Conservation (phyloP, 345 rosid genomes). For the Chamaenerion angustifolium region DNA sequence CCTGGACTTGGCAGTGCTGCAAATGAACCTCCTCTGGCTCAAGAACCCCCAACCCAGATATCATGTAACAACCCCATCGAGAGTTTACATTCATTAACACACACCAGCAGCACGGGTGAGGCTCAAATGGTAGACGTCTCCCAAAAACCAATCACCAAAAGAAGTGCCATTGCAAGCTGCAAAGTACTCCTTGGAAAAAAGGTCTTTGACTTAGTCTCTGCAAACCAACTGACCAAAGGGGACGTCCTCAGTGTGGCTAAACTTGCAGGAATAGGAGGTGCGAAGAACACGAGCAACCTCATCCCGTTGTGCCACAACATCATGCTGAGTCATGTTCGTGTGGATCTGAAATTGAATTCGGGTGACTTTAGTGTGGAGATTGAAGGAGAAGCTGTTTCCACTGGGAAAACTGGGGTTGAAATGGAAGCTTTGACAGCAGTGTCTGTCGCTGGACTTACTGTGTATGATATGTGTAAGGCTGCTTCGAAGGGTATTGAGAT, state of each 20-base stretch:
- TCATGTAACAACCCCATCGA: slow-evolving; percentile 10
- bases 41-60: slow-evolving; percentile 15
- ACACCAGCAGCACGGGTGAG: slow-evolving; percentile 47
- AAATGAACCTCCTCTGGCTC: slow-evolving; percentile 9
- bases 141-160: slow-evolving; percentile 41
- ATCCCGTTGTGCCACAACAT: slow-evolving; percentile 89
- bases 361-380: slow-evolving; percentile 53
- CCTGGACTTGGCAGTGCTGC: slow-evolving; percentile 29
- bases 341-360: slow-evolving; percentile 51
- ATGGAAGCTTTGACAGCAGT: slow-evolving; percentile 94
- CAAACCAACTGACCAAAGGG: slow-evolving; percentile 81
- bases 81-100: slow-evolving; percentile 31
- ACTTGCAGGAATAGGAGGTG: slow-evolving; percentile 81
- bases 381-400: slow-evolving; percentile 70
- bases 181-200: slow-evolving; percentile 56
- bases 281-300: slow-evolving; percentile 74
- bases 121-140: slow-evolving; percentile 97
- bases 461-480: slow-evolving; percentile 97
- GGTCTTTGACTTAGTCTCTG: slow-evolving; percentile 67
- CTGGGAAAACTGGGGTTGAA: slow-evolving; percentile 82
- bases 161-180: slow-evolving; percentile 70
- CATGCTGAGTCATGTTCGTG: slow-evolving; percentile 43
- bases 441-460: slow-evolving; percentile 69
- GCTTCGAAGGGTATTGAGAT: slow-evolving; percentile 71
- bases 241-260: slow-evolving; percentile 90